Base-by-base conservation (phyloP, 257 asterid species). In the Buddleja alternifolia region DNA sequence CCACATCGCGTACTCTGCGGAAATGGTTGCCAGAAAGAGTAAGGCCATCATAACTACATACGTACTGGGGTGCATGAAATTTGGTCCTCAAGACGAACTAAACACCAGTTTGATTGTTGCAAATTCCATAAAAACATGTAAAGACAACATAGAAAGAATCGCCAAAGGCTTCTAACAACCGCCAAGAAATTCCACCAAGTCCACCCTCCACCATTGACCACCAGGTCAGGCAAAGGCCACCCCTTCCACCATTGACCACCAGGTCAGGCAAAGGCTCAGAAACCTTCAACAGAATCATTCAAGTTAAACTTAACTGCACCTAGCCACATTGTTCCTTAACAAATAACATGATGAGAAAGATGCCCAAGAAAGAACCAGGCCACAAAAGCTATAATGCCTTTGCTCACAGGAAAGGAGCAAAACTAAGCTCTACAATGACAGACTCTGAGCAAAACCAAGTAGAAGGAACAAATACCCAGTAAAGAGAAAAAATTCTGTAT, bases 1-100 rank as follows among this genome's bases (percentile, higher is more conserved):
- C 95, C 88, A 87, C 95, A 63, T 85, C 85, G 2, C 92, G 92
- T 73, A 87, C 90, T 88, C 95, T 88, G 92, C 84, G 85, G 81
- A 85, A 87, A 87, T 70, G 78, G 88, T 84, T 86, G 87, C 87
- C 93, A 89, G 85, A 86, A 86, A 89, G 81, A 82, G 76, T 88
- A 84, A 86, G 90, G 87, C 90, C 90, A 84, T 88, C 90, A 82
- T 77, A 72, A 86, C 83, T 73, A 78, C 82, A 77, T 79, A 80
- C 78, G 83, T 70, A 86, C 78, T 61, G 86, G 78, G 72, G 77
- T 83, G 81, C 77, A 75, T 78, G 87, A 72, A 78, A 83, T 80
- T 84, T 81, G 90, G 75, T 81, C 87, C 76, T 78, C 86, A 67
- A 79, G 83, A 83, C 66, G 87, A 79, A 79, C 79, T 84, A 89